Evolutionary conservation across 2,329 filamentous ascomycete species (phyloP), one percentile per base, ranked within the genome.

Genomic region (Calonectria henricotiae): DNA sequence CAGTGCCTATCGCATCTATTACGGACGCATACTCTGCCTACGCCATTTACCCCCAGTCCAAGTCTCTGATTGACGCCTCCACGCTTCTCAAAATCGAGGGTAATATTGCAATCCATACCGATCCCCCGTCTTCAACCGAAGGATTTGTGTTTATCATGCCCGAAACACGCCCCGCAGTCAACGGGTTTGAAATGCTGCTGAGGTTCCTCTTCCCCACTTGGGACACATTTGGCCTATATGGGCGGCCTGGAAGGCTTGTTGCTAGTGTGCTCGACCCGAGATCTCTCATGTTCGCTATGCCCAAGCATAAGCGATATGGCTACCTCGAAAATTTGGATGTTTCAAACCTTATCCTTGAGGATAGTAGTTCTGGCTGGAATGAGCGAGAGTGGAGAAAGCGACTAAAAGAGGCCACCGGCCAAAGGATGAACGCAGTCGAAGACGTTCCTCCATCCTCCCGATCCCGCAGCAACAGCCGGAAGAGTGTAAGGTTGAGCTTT

Each of bases 91-190:
- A 99, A 82, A 89, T 99, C 32, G 96, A 99, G 83, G 96, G 95
- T 11, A 90, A 91, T 72, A 94, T 99, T 71, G 95, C 93, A 0
- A 94, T 98, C 44, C 95, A 98, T 82, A 92, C 92, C 0, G 89
- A 91, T 13, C 91, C 93, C 9, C 91, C 94, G 27, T 92, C 92
- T 0, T 90, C 91, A 2, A 93, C 93, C 0, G 96, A 99, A 80
- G 96, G 96, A 0, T 98, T 98, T 77, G 94, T 99, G 5, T 99
- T 99, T 79, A 92, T 98, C 75, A 98, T 99, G 95, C 96, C 96
- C 4, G 96, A 99, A 81, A 90, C 93, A 1, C 94, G 94, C 78
- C 92, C 96, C n/a, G 95, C 94, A 20, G 93, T 99, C 13, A 93
- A 91, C 65, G 96, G 96, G 0, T 98, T 98, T 76, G 96, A 98